phyloP scores from a whole-genome alignment of 352 stramenopile genomes.

The Saprolegnia diclina region DNA sequence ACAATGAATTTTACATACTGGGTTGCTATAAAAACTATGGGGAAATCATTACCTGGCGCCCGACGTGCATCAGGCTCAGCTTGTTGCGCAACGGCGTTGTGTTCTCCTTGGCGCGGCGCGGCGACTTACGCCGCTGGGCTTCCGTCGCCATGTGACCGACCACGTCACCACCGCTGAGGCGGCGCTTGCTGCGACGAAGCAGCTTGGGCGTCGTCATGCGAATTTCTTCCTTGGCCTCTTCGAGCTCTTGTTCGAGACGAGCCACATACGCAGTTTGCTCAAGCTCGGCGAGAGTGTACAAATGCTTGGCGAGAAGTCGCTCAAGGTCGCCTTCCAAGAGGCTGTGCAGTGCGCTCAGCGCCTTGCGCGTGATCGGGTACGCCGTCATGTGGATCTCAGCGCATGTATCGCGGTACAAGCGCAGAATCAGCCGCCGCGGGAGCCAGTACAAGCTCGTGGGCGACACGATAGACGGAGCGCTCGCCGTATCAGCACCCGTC shows the following conservation, averaged over 20 bases:
- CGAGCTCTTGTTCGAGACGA: slow-evolving; percentile 2
- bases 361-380: slow-evolving; percentile 19
- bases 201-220: slow-evolving; percentile 22
- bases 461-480: neutral
- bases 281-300: slow-evolving; percentile 9
- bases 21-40: neutral
- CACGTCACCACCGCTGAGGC: slow-evolving; percentile 22
- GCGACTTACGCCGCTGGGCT: slow-evolving; percentile 20
- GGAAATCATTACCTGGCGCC: slow-evolving; percentile 1
- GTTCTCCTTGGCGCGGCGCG: slow-evolving; percentile 5
- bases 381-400: neutral
- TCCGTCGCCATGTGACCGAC: slow-evolving; percentile 9
- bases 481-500: neutral
- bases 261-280: neutral
- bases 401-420: slow-evolving; percentile 19
- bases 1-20: neutral
- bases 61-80: slow-evolving; percentile 10
- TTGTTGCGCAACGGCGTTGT: slow-evolving; percentile 15
- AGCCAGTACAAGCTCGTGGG: slow-evolving; percentile 15
- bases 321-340: slow-evolving; percentile 13
- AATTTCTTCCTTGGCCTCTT: slow-evolving; percentile 7
- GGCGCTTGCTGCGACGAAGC: slow-evolving; percentile 16
- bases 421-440: slow-evolving; percentile 13
- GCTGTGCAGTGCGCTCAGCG: slow-evolving; percentile 23
- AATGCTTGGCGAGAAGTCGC: neutral